Evolutionary conservation across 2,329 filamentous ascomycete genomes (phyloP), one percentile per base, ranked within the genome.

Genomic region (Ceratocystis destructans): DNA sequence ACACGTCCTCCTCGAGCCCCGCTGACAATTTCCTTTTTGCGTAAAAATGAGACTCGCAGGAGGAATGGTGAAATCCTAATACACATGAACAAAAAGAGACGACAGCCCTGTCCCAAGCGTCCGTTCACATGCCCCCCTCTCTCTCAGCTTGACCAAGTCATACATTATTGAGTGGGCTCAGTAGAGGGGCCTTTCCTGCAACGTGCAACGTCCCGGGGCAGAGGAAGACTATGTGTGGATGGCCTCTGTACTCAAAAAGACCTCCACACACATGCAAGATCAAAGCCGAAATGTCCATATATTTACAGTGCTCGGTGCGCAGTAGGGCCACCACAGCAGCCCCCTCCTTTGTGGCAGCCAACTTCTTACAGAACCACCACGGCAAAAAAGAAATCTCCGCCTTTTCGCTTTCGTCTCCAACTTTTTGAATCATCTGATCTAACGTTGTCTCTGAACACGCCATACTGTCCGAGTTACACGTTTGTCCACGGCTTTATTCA

Each of bases 21-120:
- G 28, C 31, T 59, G 53, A 31, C 48, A 53, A 33, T 33, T 59
- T 59, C 28, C 53, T 37, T 31, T 59, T 59, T 59, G 53, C 53
- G 28, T 59, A 59, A 59, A 5, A 33, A 59, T 33, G 53, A 22
- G 46, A 50, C 22, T 12, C 46, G 46, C n/a, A 50, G 46, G 10
- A n/a, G 17, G 17, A 50, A 50, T n/a, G 10, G 7, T 20, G 22
- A 22, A 50, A 50, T n/a, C 17, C 17, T 17, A 57, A 12, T 17
- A 57, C 53, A 31, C 15, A 31, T 7, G 33, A 59, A 59, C 15
- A n/a, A 33, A 57, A 57, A 25, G n/a, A 57, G 6, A 57, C 48
- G n/a, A 53, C 48, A 10, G 20, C 20, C 48, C 48, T 53, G 20
- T 53, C 37, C 37, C 10, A 10, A 25, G 48, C 20, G 48, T 53